A percentile compares a stretch with the other conserved stretches of the same genome.
Evolutionary conservation across 139 green algal genomes (phyloP).

Genomic region (Chlamydomonas applanata): DNA sequence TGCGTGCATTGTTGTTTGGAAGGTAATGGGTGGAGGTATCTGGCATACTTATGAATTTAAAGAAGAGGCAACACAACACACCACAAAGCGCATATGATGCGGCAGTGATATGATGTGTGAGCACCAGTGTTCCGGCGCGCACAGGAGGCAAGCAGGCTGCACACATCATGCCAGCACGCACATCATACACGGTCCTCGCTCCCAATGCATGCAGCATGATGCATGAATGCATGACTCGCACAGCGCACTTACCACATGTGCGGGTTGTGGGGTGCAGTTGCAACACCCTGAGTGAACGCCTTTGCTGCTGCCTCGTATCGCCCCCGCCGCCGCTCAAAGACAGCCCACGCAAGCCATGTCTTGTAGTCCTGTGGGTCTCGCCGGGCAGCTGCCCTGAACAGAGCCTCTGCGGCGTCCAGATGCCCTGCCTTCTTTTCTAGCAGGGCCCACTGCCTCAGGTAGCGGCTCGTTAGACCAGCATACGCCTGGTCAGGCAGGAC

Average conservation of each 20-base stretch:
- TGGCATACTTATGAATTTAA: no score
- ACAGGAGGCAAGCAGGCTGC: neutral
- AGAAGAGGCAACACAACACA: no score
- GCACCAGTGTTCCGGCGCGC: neutral
- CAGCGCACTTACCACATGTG: constrained; percentile 59
- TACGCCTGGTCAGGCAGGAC: neutral
- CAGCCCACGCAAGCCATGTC: constrained; percentile 66
- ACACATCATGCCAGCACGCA: neutral
- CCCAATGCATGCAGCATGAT: no score
- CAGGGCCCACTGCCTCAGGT: constrained; percentile 57
- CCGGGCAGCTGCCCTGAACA: constrained; percentile 25
- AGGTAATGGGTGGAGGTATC: no score
- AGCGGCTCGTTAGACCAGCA: constrained; percentile 26
- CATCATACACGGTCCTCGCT: no score
- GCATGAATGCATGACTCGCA: neutral
- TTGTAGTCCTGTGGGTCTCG: constrained; percentile 51
- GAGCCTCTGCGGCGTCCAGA: constrained; percentile 13
- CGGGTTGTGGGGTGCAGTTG: constrained; percentile 55
- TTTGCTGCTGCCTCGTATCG: constrained; percentile 32
- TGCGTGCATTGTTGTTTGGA: no score
- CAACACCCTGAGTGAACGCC: constrained; percentile 54
- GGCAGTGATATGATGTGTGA: neutral
- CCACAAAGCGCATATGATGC: no score
- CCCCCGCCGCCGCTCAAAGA: constrained; percentile 62
- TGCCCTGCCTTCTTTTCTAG: constrained; percentile 70